Percentiles rank a stretch among this genome's conserved stretches.
Conservation (phyloP, 768 basidiomycete genomes). For the Naganishia kalamii region DNA sequence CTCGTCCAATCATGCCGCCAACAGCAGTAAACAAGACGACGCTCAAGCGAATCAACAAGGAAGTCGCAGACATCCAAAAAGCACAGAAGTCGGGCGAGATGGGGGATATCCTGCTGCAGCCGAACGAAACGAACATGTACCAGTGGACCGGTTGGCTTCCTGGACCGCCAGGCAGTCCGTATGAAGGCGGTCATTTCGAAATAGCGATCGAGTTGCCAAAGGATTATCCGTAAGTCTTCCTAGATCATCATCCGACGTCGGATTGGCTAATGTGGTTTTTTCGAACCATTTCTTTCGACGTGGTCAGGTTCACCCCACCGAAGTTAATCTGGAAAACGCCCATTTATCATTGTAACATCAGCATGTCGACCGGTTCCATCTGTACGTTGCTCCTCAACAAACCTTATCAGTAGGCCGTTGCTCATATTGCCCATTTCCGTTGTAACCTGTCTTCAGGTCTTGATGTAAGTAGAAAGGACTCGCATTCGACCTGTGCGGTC, state of each 20-base stretch:
- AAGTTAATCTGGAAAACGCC: slow-evolving; percentile 39
- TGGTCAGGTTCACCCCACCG: slow-evolving; percentile 41
- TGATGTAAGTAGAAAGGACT: slow-evolving; percentile 31
- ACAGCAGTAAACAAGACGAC: slow-evolving; percentile 29
- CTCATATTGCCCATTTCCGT: background rate
- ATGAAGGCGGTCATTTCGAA: slow-evolving; percentile 44
- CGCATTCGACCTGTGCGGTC: background rate
- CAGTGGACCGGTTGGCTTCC: slow-evolving; percentile 39
- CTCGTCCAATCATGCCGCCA: slow-evolving; percentile 3
- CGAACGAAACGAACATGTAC: slow-evolving; percentile 42
- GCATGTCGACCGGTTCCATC: slow-evolving; percentile 33
- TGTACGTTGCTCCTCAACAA: slow-evolving; percentile 30
- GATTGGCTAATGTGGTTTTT: background rate
- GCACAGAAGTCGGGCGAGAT: slow-evolving; percentile 29
- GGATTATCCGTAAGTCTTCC: slow-evolving; percentile 42
- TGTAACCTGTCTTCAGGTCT: slow-evolving; percentile 27
- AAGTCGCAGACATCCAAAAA: slow-evolving; percentile 42
- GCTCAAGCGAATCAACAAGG: slow-evolving; percentile 44
- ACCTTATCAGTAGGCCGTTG: background rate
- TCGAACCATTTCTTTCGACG: background rate
- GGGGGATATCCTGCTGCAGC: slow-evolving; percentile 36
- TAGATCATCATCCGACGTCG: background rate
- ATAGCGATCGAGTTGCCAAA: slow-evolving; percentile 40
- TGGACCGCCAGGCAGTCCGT: slow-evolving; percentile 41
- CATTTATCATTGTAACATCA: slow-evolving; percentile 46